Percentiles rank a stretch among this genome's conserved stretches.
These are phyloP conservation scores for Penicillium corylophilum DNA, from an alignment of 2,329 filamentous ascomycete species.

Conservation along the genomic window DNA sequence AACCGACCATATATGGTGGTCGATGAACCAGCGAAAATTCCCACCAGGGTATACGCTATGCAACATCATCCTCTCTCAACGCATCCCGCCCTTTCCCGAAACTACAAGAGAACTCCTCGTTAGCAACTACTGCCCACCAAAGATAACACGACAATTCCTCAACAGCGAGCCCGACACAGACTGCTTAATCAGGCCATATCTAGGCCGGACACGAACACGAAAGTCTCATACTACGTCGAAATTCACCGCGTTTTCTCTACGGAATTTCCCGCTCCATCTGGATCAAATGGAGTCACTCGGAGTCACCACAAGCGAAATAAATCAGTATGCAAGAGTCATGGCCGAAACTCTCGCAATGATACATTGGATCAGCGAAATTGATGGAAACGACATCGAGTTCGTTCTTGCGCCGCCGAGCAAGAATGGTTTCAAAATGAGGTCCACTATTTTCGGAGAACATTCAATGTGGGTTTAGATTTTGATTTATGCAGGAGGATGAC, in stretches of 20 bases:
- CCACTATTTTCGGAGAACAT: slow-evolving; percentile 33
- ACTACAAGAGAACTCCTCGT: slow-evolving; percentile 31
- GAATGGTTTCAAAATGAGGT: neutral
- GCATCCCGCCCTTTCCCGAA: slow-evolving; percentile 34
- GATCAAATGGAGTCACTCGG: slow-evolving; percentile 51
- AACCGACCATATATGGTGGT: slow-evolving; percentile 29
- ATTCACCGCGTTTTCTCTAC: slow-evolving; percentile 38
- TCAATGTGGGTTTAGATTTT: slow-evolving; percentile 52
- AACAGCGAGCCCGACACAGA: slow-evolving; percentile 40
- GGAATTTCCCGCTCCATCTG: slow-evolving; percentile 52
- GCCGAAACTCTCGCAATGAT: slow-evolving; percentile 52
- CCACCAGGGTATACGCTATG: slow-evolving; percentile 31
- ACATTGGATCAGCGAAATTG: slow-evolving; percentile 50
- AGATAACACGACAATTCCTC: slow-evolving; percentile 26
- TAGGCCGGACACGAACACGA: slow-evolving; percentile 41
- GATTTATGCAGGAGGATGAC: slow-evolving; percentile 41
- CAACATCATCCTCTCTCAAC: slow-evolving; percentile 36
- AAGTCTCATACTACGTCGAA: slow-evolving; percentile 10
- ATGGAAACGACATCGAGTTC: slow-evolving; percentile 58
- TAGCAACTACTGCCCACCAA: slow-evolving; percentile 32
- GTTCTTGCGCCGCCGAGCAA: slow-evolving; percentile 42
- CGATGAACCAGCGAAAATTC: slow-evolving; percentile 23
- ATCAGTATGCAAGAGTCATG: slow-evolving; percentile 46
- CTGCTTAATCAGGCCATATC: slow-evolving; percentile 52
- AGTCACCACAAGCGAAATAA: slow-evolving; percentile 26